phyloP scores from a whole-genome alignment of 345 rosid species.

The Aegle marmelos region DNA sequence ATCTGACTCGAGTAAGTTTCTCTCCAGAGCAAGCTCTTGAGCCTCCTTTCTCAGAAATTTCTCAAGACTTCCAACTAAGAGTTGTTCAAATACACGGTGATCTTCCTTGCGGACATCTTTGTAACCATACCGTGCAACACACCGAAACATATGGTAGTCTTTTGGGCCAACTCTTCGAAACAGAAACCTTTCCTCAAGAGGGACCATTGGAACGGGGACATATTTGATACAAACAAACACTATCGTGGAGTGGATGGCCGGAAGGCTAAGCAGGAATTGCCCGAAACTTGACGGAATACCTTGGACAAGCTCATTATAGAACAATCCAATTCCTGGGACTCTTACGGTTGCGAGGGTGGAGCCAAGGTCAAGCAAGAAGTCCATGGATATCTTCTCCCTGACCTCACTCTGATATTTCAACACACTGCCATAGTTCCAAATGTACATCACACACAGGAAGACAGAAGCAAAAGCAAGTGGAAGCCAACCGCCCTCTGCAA shows the following conservation, averaged over 20 bases:
- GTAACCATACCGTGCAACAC: slow-evolving; percentile 89
- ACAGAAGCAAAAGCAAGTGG: slow-evolving; percentile 72
- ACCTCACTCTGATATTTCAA: slow-evolving; percentile 93
- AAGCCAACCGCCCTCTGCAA: slow-evolving; percentile 89
- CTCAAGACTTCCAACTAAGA: slow-evolving; percentile 76
- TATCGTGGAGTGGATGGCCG: slow-evolving; percentile 85
- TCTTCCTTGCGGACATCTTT: slow-evolving; percentile 88
- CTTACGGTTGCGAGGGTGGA: slow-evolving; percentile 81
- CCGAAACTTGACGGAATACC: slow-evolving; percentile 90
- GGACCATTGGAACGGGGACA: slow-evolving; percentile 90
- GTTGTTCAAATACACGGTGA: slow-evolving; percentile 76
- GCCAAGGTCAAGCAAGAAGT: slow-evolving; percentile 81
- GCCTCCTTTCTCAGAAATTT: slow-evolving; percentile 78
- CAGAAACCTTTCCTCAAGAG: slow-evolving; percentile 84
- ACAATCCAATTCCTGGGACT: slow-evolving; percentile 81
- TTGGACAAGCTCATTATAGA: slow-evolving; percentile 85
- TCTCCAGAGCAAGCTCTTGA: slow-evolving; percentile 74
- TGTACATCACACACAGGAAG: slow-evolving; percentile 83
- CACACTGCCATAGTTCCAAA: slow-evolving; percentile 94
- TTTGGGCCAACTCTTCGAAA: slow-evolving; percentile 87
- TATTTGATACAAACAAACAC: slow-evolving; percentile 93
- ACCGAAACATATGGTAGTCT: slow-evolving; percentile 91
- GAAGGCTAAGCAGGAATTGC: slow-evolving; percentile 80
- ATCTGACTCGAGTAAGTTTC: slow-evolving; percentile 39
- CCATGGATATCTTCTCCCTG: slow-evolving; percentile 83